Base-by-base conservation (phyloP, 2,329 filamentous ascomycete genomes). In the Blastomyces percursus region DNA sequence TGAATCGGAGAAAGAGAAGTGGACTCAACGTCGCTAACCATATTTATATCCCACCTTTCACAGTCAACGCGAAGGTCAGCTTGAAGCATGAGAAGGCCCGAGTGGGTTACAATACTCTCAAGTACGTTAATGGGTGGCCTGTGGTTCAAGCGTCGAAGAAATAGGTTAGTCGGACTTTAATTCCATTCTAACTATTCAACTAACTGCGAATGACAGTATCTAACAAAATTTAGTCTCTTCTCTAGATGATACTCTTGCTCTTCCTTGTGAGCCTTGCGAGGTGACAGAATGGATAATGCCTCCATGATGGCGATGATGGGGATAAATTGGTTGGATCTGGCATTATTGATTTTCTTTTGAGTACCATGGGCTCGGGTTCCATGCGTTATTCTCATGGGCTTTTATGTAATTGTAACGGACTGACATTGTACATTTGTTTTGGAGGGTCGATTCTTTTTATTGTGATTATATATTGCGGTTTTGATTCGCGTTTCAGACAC, bases 51-150 rank as follows among this genome's bases (percentile, higher is more conserved):
- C n/a, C 12, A 9, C 7, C 35, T 12, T n/a, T 52, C 24, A 19
- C 3, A 51, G 21, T 38, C 8, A 51, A 60, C 44, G 0, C 42
- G 5, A 57, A 30, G 35, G 54, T 63, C 24, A 61, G 24, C 21
- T 48, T 40, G 57, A 19, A 42, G 35, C 32, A 27, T 2, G 52
- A 76, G 74, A 66, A 75, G 56, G 71, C 75, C 4, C 68, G 67
- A 14, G 51, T 77, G n/a, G 75, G 75, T 24, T 77, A 71, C 67
- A 76, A 69, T 44, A 71, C 72, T 35, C 66, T 77, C n/a, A 63
- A 71, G 2, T 76, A 76, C 60, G 60, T 70, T 9, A 67, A 75
- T 56, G 75, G 75, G 11, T 77, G 75, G 75, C 74, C 75, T 0
- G 66, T 70, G 7, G 67, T 69, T 52, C 32, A 42, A 2, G 46